Evolutionary conservation across 495 filamentous ascomycete species (phyloP).

Genomic region (Talaromyces trachyspermus): DNA sequence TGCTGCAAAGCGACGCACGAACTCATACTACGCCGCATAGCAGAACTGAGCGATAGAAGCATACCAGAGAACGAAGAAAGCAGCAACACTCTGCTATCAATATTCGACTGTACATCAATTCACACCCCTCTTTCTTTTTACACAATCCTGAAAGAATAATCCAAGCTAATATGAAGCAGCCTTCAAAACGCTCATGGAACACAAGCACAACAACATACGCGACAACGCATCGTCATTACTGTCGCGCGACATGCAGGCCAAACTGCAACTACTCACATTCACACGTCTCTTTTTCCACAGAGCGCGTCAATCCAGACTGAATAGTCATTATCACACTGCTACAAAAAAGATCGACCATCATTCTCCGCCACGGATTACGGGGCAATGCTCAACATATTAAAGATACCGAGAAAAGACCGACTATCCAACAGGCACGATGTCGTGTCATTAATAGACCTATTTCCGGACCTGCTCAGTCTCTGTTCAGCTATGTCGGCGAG

Average conservation of each 20-base stretch:
- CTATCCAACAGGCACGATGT: not conserved
- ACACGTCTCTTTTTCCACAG: slow-evolving; percentile 8
- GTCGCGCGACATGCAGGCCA: slow-evolving; percentile 22
- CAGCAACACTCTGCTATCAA: not conserved
- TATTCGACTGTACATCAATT: slow-evolving; percentile 2
- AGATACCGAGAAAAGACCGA: slow-evolving; percentile 3
- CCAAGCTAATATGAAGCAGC: not conserved
- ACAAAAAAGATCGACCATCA: not conserved
- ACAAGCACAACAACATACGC: slow-evolving; percentile 4
- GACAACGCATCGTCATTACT: slow-evolving; percentile 7
- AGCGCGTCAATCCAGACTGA: not conserved
- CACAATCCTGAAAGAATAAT: too few species aligned
- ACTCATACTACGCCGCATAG: slow-evolving; percentile 15
- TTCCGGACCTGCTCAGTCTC: slow-evolving; percentile 41
- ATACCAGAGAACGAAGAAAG: not conserved
- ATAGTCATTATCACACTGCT: not conserved
- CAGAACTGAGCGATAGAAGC: not conserved
- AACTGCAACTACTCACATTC: slow-evolving; percentile 19
- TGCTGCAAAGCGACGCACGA: slow-evolving; percentile 33
- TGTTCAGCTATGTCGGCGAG: slow-evolving; percentile 26
- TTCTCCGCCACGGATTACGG: slow-evolving; percentile 4
- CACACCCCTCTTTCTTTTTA: not conserved
- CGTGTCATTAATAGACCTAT: slow-evolving; percentile 31
- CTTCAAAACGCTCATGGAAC: not conserved
- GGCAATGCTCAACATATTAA: not conserved